phyloP scores from a whole-genome alignment of 2,329 filamentous ascomycete genomes.

The Saccharata proteae region DNA sequence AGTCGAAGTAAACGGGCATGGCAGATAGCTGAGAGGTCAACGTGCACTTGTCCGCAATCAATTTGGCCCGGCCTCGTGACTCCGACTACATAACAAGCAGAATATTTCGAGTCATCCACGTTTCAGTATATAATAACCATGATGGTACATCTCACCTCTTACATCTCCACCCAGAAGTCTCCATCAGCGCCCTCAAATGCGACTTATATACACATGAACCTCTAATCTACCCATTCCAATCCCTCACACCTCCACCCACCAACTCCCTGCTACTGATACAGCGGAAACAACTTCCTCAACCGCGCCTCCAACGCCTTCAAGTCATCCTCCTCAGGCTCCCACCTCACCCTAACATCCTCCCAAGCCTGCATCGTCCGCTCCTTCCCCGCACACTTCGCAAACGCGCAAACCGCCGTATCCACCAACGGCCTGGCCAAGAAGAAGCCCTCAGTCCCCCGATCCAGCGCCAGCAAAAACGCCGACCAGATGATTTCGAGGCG shows the following conservation, averaged over 20 bases:
- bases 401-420: conserved; percentile 50
- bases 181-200: no score
- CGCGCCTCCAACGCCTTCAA: conserved; percentile 17
- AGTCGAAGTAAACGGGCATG: no score
- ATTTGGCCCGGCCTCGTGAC: no score
- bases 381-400: conserved; percentile 45
- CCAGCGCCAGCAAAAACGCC: conserved; percentile 35
- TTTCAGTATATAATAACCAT: no score
- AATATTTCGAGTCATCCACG: no score
- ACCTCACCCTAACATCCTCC: conserved; percentile 29
- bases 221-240: conserved; percentile 1
- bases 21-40: no score
- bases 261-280: not conserved
- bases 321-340: conserved; percentile 25
- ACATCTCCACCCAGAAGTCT: no score
- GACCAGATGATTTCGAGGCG: conserved; percentile 58
- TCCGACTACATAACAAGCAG: no score
- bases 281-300: conserved; percentile 14
- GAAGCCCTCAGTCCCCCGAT: conserved; percentile 14
- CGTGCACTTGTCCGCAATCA: no score
- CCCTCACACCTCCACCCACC: not conserved
- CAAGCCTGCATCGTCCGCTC: conserved; percentile 44
- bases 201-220: no score
- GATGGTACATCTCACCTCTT: no score
- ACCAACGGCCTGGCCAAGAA: conserved; percentile 39